Conservation (phyloP, 2,329 filamentous ascomycete species). For the Fusarium lateritium region DNA sequence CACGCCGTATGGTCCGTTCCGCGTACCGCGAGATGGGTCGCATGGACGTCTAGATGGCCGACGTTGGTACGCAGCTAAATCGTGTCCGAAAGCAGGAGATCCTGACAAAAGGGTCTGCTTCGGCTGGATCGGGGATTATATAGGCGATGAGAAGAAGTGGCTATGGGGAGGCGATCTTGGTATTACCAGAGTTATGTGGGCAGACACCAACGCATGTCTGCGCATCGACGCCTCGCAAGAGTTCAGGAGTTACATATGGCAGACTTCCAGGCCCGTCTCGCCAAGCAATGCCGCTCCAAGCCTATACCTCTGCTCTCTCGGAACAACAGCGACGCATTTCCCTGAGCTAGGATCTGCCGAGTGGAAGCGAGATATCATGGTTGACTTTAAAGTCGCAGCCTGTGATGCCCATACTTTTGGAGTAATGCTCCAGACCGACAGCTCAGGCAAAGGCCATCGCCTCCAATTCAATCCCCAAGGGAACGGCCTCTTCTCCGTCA, state of each 20-base stretch:
- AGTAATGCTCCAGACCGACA: slow-evolving; percentile 50
- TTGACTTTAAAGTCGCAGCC: slow-evolving; percentile 45
- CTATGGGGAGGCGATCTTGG: slow-evolving; percentile 56
- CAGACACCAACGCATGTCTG: slow-evolving; percentile 48
- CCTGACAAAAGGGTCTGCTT: slow-evolving; percentile 52
- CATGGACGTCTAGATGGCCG: slow-evolving; percentile 54
- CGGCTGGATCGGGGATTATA: slow-evolving; percentile 55
- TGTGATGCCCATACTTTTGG: slow-evolving; percentile 51
- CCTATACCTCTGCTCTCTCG: slow-evolving; percentile 47
- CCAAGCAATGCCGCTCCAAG: slow-evolving; percentile 44
- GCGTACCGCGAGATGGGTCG: slow-evolving; percentile 53
- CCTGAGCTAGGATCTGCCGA: slow-evolving; percentile 42
- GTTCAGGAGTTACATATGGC: slow-evolving; percentile 38
- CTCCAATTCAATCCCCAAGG: slow-evolving; percentile 45
- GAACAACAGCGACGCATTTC: slow-evolving; percentile 46
- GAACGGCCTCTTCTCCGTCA: slow-evolving; percentile 47
- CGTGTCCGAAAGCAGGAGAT: slow-evolving; percentile 51
- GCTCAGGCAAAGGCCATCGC: slow-evolving; percentile 46
- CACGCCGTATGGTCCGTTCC: slow-evolving; percentile 54
- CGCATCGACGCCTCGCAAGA: slow-evolving; percentile 46
- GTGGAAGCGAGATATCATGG: slow-evolving; percentile 38
- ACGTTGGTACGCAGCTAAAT: slow-evolving; percentile 57
- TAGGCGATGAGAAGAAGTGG: slow-evolving; percentile 54
- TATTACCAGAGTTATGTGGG: slow-evolving; percentile 52
- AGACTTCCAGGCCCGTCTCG: slow-evolving; percentile 36